phyloP scores from a whole-genome alignment of 331 rosid genomes.

The Spiraea crenata region DNA sequence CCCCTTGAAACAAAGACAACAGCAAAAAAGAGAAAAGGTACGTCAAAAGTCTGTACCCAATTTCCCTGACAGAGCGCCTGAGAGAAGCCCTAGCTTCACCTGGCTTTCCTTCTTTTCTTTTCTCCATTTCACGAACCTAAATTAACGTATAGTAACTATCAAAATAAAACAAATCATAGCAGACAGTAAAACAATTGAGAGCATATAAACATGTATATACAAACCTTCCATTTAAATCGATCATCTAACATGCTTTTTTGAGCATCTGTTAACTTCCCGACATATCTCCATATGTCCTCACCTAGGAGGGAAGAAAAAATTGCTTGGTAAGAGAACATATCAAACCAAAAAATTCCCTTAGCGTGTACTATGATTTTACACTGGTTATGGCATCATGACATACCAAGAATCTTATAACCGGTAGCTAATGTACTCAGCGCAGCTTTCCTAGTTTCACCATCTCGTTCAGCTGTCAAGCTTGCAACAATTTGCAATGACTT shows the following conservation, averaged over 20 bases:
- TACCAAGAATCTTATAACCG: conserved; percentile 98
- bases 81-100: conserved; percentile 95
- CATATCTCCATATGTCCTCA: conserved; percentile 96
- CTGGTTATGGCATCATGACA: conserved; percentile 22
- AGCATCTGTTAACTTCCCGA: conserved; percentile 95
- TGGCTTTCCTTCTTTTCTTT: conserved; percentile 94
- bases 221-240: conserved; percentile 94
- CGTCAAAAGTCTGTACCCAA: conserved; percentile 46
- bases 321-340: not conserved
- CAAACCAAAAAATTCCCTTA: not conserved
- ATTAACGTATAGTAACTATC: conserved; percentile 18
- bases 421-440: conserved; percentile 93
- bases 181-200: not conserved
- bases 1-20: too few relatives aligned
- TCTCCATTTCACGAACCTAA: conserved; percentile 95
- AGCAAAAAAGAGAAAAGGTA: conserved; percentile 16
- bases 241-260: conserved; percentile 98
- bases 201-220: conserved; percentile 14
- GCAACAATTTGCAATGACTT: conserved; percentile 93
- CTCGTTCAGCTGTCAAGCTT: conserved; percentile 93
- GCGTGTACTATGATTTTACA: not conserved
- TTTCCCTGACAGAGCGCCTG: conserved; percentile 87
- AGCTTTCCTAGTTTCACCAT: conserved; percentile 95
- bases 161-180: conserved; percentile 15
- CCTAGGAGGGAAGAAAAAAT: conserved; percentile 41